Evolutionary conservation across 2,329 filamentous ascomycete species (phyloP), one percentile per base, ranked within the genome.

Genomic region (Penicillium janthinellum): DNA sequence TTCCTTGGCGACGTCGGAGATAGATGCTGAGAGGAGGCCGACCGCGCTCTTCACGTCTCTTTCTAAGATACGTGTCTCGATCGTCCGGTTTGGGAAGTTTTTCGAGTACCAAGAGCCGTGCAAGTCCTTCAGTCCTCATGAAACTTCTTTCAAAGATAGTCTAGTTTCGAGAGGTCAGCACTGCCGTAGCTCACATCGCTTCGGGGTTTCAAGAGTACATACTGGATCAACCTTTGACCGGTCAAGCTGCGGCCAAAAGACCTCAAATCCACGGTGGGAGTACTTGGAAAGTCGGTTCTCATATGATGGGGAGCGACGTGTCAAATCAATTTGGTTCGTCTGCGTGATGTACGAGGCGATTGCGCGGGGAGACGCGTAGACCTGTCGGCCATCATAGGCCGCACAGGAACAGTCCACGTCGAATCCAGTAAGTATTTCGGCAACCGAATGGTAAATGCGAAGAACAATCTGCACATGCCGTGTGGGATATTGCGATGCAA

Each of bases 251-350:
- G 88, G 83, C 87, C 90, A 96, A 72, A 90, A 89, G 0, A 94
- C 86, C 74, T 96, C 92, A 64, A 96, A 96, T 15, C 91, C 90
- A 45, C 91, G 83, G 70, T 90, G 90, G 14, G 89, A 90, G 73
- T 96, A 94, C 73, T 96, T 96, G 15, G 90, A 91, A 12, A 96
- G 82, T 10, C 92, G 87, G 65, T 91, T 96, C 71, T 96, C 92
- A 67, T 96, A 96, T 0, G 91, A 95, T 0, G 91, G 91, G 17
- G 90, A 94, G 44, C 92, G 86, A 20, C 92, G 85, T 4, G 86
- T 88, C 38, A 96, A 82, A 70, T 96, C 92, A 60, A 96, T 83
- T 3, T 88, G 88, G 68, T 96, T 96, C 71, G 86, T 83, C 75
- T 96, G 92, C 0, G 90, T 94, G 71, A 94, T 88, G 74, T 89